These are phyloP conservation scores for Lichtheimia corymbifera DNA, from an alignment of 371 early-diverging fungal genomes.

Conservation along the genomic window DNA sequence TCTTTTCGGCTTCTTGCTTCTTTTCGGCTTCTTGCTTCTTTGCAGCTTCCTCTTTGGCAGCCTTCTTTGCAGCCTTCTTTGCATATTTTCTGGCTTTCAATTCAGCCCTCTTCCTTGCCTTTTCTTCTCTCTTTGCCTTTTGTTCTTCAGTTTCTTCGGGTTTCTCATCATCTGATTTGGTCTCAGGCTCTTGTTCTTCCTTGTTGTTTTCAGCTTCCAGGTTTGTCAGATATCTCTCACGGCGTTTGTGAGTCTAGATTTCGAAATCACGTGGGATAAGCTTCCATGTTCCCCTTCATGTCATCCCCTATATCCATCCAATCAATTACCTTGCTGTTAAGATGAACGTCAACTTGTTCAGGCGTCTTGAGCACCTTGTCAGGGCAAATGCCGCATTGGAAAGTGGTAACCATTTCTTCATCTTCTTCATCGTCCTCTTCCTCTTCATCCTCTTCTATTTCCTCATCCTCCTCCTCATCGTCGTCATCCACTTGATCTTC, in stretches of 20 bases:
- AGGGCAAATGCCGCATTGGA: slow-evolving; percentile 27
- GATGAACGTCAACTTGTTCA: slow-evolving; percentile 24
- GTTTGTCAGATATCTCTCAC: slow-evolving; percentile 5
- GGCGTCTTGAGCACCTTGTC: slow-evolving; percentile 20
- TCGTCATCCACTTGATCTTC: slow-evolving; percentile 16
- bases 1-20: neutral
- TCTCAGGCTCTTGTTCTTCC: neutral
- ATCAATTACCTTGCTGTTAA: slow-evolving; percentile 27
- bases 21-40: neutral
- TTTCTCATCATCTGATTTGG: neutral
- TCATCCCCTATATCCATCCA: neutral
- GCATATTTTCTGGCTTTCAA: neutral
- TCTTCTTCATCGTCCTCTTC: slow-evolving; percentile 19
- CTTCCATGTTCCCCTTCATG: neutral
- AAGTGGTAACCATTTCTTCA: slow-evolving; percentile 13
- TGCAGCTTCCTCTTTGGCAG: neutral
- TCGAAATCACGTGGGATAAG: neutral
- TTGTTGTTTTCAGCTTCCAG: neutral
- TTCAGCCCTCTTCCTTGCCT: neutral
- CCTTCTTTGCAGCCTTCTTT: neutral
- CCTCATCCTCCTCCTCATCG: slow-evolving; percentile 5
- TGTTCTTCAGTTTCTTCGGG: neutral
- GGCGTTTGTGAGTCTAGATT: slow-evolving; percentile 16
- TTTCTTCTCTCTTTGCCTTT: neutral
- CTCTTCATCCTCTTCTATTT: slow-evolving; percentile 12